Percentiles rank a stretch among this genome's conserved stretches.
phyloP scores from a whole-genome alignment of 768 basidiomycete genomes.

The Pisolithus orientalis region DNA sequence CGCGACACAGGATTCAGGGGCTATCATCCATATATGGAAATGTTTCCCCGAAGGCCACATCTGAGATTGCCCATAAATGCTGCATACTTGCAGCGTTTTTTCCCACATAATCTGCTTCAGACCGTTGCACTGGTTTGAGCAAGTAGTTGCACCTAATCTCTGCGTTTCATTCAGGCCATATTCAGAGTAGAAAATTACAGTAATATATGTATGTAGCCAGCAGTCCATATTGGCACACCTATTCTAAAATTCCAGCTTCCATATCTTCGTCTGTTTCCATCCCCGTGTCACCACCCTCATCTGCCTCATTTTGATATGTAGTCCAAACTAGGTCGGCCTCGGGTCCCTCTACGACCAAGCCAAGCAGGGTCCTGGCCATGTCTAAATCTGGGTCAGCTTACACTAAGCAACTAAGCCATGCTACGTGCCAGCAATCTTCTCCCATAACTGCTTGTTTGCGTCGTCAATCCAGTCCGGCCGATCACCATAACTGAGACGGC shows the following conservation, averaged over 20 bases:
- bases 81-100: too few relatives aligned
- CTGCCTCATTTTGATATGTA: slow-evolving; percentile 46
- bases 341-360: slow-evolving; percentile 65
- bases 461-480: slow-evolving; percentile 53
- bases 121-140: slow-evolving; percentile 1
- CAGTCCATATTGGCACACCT: background rate
- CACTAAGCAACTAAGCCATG: background rate
- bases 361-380: slow-evolving; percentile 53
- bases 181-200: too few relatives aligned
- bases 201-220: too few relatives aligned
- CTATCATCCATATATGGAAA: slow-evolving; percentile 3
- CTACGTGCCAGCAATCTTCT: slow-evolving; percentile 42
- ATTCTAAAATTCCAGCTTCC: slow-evolving; percentile 15
- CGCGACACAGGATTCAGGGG: background rate
- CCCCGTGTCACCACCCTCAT: slow-evolving; percentile 29
- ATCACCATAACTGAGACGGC: slow-evolving; percentile 66
- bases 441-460: slow-evolving; percentile 35
- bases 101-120: too few relatives aligned
- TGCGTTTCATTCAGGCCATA: too few relatives aligned
- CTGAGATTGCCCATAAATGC: too few relatives aligned
- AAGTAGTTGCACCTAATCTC: too few relatives aligned
- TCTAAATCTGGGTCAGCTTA: slow-evolving; percentile 31
- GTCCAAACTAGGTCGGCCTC: slow-evolving; percentile 62
- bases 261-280: slow-evolving; percentile 57
- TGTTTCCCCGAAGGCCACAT: background rate